Base-by-base conservation (phyloP, 2,329 filamentous ascomycete genomes). In the Penicillium palitans region DNA sequence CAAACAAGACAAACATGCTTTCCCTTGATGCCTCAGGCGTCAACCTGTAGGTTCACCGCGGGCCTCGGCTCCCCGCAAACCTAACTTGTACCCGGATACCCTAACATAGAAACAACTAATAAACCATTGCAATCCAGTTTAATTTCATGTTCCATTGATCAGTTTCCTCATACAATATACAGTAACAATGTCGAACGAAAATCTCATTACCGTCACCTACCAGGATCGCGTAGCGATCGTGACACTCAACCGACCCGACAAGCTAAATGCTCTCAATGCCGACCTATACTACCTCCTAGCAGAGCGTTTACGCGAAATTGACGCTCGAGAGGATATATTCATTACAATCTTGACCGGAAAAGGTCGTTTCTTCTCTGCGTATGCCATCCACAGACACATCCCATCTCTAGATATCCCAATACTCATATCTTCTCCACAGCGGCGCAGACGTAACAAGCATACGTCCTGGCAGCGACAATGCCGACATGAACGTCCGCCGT, bases 361-460 rank as follows among this genome's bases (percentile, higher is more conserved):
- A 59, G 93, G 93, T 13, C 82, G 83, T 4, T 88, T 81, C 74
- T 98, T 98, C 79, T 97, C 92, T 10, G 93, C 93, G 90, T 96
- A 83, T 69, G 68, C 31, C 17, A 29, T n/a, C 19, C 13, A 47
- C 42, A 13, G 25, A 13, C 45, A 13, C 45, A 33, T 3, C 25
- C 44, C 25, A 31, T 2, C 13, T 12, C 31, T 33, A 15, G 12
- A 13, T 33, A 13, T 33, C 12, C 52, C 45, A 45, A 55, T 52
- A 45, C 45, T 31, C 17, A 24, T 42, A 1, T n/a, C 21, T n/a
- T 52, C 17, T 21, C 33, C 33, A 54, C 71, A 93, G 90, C 63
- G 92, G 91, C 69, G 91, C 91, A 62, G 90, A 96, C 72, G 88
- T 96, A 21, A 82, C 83, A 54, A 80, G 86, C 60, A 72, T 77